These are phyloP conservation scores for Plasmodium fragile DNA, from an alignment of 169 alveolate species.

Conservation along the genomic window DNA sequence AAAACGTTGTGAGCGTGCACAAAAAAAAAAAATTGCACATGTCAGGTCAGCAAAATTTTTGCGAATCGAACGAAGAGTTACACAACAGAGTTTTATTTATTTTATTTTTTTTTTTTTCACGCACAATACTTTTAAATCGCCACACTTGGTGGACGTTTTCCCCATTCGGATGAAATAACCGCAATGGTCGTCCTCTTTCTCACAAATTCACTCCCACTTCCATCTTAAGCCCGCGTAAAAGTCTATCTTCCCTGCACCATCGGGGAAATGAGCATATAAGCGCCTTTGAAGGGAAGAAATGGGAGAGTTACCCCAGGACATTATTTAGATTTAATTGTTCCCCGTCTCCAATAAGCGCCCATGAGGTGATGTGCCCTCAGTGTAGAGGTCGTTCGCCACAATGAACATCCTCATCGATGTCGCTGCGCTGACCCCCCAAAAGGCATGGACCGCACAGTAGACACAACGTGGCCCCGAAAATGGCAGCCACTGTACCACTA, in stretches of 20 bases:
- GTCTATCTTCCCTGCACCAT: not conserved
- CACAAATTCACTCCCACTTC: not conserved
- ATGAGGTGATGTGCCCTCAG: not conserved
- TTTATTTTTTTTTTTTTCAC: not conserved
- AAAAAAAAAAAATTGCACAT: not conserved
- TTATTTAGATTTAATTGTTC: no score
- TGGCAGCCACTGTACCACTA: slow-evolving; percentile 1
- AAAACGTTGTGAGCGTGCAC: not conserved
- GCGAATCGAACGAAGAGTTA: not conserved
- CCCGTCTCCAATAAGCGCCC: not conserved
- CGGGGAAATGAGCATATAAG: not conserved
- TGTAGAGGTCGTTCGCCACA: not conserved
- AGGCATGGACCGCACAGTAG: not conserved
- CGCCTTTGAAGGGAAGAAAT: not conserved
- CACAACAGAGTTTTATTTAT: not conserved
- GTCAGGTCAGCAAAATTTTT: not conserved
- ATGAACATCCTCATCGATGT: not conserved
- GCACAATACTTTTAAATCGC: no score
- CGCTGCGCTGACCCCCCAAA: not conserved
- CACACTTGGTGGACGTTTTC: not conserved
- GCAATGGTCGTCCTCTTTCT: not conserved
- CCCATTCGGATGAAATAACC: not conserved
- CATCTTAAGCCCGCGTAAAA: not conserved
- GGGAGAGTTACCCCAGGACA: not conserved
- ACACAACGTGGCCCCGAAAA: slow-evolving; percentile 8